phyloP scores from a whole-genome alignment of 805 yeast genomes.

The Zygosaccharomyces rouxii region DNA sequence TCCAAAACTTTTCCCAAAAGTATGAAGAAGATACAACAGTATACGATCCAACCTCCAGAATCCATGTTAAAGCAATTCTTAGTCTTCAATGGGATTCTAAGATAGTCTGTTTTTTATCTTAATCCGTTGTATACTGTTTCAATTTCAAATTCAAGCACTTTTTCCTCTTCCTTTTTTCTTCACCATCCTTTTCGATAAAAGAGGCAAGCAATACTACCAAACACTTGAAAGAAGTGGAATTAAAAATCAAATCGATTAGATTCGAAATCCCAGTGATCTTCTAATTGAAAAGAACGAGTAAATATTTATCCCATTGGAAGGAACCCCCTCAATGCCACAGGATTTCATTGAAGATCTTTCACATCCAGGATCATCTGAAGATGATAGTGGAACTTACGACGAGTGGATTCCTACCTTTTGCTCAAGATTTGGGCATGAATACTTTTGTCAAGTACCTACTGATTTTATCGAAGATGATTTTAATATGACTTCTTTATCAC shows the following conservation, averaged over 20 bases:
- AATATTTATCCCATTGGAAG: not conserved
- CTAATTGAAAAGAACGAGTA: not conserved
- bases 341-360: conserved; percentile 25
- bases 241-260: not conserved
- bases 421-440: conserved; percentile 77
- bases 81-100: too few species aligned
- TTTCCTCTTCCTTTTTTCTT: not conserved
- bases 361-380: conserved; percentile 21
- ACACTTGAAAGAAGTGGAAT: not conserved
- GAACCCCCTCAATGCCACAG: conserved; percentile 16
- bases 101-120: not conserved
- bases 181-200: not conserved
- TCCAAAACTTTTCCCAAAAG: conserved; percentile 22
- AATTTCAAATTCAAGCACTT: not conserved
- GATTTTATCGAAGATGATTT: conserved; percentile 96
- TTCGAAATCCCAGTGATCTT: not conserved
- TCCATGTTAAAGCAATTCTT: not conserved
- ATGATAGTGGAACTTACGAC: conserved; percentile 39
- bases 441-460: conserved; percentile 84
- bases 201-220: not conserved
- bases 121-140: not conserved
- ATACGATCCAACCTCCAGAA: conserved; percentile 19
- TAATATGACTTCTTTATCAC: conserved; percentile 83
- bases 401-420: conserved; percentile 84
- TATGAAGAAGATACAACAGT: conserved; percentile 20